Percentiles rank a stretch among this genome's conserved stretches.
Conservation (phyloP, 2,329 filamentous ascomycete genomes). For the Aspergillus proliferans region DNA sequence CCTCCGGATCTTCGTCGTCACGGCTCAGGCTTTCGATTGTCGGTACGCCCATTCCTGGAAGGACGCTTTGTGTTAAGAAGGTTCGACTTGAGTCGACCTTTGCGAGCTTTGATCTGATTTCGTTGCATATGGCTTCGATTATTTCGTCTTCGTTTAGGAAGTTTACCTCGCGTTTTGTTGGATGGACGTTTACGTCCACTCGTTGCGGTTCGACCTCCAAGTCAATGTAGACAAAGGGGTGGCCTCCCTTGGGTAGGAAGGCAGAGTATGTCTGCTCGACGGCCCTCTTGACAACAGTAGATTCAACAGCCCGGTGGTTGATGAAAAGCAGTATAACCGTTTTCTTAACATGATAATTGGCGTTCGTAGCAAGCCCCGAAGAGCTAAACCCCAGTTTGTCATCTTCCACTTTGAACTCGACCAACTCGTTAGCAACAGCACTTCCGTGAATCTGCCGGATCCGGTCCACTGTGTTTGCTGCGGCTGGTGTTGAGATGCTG, state of each 20-base stretch:
- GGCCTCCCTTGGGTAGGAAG: slow-evolving; percentile 87
- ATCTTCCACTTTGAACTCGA: slow-evolving; percentile 67
- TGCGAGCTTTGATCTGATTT: slow-evolving; percentile 70
- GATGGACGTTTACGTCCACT: slow-evolving; percentile 96
- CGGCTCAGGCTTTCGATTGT: slow-evolving; percentile 38
- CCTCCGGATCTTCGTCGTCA: slow-evolving; percentile 16
- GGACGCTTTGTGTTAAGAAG: slow-evolving; percentile 86
- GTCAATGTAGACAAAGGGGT: slow-evolving; percentile 88
- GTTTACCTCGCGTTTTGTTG: slow-evolving; percentile 93
- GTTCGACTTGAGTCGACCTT: slow-evolving; percentile 89
- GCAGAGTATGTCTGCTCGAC: slow-evolving; percentile 82
- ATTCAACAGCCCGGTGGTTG: slow-evolving; percentile 92
- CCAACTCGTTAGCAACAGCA: slow-evolving; percentile 77
- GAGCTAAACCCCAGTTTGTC: slow-evolving; percentile 78
- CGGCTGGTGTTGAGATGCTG: slow-evolving; percentile 71
- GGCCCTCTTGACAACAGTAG: slow-evolving; percentile 76
- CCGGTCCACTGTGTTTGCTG: slow-evolving; percentile 67
- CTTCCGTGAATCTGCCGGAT: slow-evolving; percentile 87
- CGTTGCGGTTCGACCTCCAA: slow-evolving; percentile 86
- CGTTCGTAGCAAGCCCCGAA: slow-evolving; percentile 76
- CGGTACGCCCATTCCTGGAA: slow-evolving; percentile 60
- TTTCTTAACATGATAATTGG: slow-evolving; percentile 89
- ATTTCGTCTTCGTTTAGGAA: slow-evolving; percentile 98
- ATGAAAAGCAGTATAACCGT: slow-evolving; percentile 88
- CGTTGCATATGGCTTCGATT: slow-evolving; percentile 73